These are phyloP conservation scores for Colletotrichum sansevieriae DNA, from an alignment of 2,329 filamentous ascomycete genomes.

Conservation along the genomic window DNA sequence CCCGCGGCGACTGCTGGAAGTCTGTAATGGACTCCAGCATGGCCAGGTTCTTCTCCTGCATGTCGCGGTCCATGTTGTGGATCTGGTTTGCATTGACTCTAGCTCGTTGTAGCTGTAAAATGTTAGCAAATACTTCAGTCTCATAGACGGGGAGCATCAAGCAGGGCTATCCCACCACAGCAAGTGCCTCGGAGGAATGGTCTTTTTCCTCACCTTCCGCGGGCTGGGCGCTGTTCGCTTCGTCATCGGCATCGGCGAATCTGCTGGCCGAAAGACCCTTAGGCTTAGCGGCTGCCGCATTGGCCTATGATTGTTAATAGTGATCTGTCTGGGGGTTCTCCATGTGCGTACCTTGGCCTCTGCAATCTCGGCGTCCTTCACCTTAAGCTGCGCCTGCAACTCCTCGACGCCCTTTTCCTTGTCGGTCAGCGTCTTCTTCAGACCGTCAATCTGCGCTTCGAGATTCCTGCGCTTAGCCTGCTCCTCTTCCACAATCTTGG, in stretches of 20 bases:
- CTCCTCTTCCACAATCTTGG: slow-evolving; percentile 70
- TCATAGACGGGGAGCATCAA: slow-evolving; percentile 53
- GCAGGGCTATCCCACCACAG: slow-evolving; percentile 73
- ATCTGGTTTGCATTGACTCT: slow-evolving; percentile 62
- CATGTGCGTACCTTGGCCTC: slow-evolving; percentile 66
- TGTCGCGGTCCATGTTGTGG: slow-evolving; percentile 67
- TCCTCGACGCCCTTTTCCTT: slow-evolving; percentile 62
- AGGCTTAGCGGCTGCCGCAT: slow-evolving; percentile 56
- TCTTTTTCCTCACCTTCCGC: slow-evolving; percentile 73
- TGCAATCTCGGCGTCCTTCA: slow-evolving; percentile 74
- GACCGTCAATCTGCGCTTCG: slow-evolving; percentile 62
- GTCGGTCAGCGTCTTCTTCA: slow-evolving; percentile 61
- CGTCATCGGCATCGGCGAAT: slow-evolving; percentile 60
- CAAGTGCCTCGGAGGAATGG: slow-evolving; percentile 74
- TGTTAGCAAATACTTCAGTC: slow-evolving; percentile 43
- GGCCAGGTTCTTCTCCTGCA: slow-evolving; percentile 66
- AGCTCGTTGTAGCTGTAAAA: slow-evolving; percentile 44
- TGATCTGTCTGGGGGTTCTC: slow-evolving; percentile 25
- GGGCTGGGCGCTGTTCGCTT: slow-evolving; percentile 51
- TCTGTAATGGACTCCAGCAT: slow-evolving; percentile 45
- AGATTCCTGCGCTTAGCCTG: slow-evolving; percentile 65
- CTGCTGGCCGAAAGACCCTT: slow-evolving; percentile 68
- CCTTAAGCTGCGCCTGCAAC: slow-evolving; percentile 68
- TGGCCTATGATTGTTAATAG: slow-evolving; percentile 54
- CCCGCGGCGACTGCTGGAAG: slow-evolving; percentile 37